Conservation (phyloP, 2,329 filamentous ascomycete genomes). For the Escovopsis sp. region DNA sequence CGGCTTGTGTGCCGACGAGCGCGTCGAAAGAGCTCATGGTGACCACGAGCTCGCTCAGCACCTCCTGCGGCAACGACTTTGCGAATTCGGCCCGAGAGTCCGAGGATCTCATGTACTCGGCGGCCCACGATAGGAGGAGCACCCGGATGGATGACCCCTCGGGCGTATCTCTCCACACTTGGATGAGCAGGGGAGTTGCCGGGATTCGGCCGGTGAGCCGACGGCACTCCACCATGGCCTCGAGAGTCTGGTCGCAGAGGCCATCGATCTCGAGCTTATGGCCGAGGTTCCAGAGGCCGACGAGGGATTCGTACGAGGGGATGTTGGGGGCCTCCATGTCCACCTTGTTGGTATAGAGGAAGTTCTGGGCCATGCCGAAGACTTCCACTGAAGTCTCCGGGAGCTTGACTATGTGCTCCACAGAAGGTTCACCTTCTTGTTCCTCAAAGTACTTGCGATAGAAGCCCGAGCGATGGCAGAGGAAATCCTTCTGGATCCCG, state of each 20-base stretch:
- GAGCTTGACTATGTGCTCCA: constrained; percentile 37
- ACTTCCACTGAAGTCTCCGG: constrained; percentile 33
- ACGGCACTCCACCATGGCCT: constrained; percentile 42
- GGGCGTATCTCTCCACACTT: constrained; percentile 47
- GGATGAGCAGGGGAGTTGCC: constrained; percentile 41
- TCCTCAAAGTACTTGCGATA: constrained; percentile 32
- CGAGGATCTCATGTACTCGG: constrained; percentile 47
- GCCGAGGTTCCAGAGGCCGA: constrained; percentile 42
- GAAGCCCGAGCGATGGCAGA: constrained; percentile 35
- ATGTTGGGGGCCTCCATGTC: constrained; percentile 26
- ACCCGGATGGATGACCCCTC: constrained; percentile 44
- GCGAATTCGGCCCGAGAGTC: constrained; percentile 42
- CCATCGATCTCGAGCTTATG: constrained; percentile 36
- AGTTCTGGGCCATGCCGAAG: constrained; percentile 41
- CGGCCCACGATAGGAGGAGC: constrained; percentile 46
- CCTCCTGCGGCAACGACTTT: constrained; percentile 45
- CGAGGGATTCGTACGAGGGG: constrained; percentile 39
- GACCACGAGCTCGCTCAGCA: constrained; percentile 47
- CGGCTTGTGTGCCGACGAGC: constrained; percentile 19
- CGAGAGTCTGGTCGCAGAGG: constrained; percentile 40
- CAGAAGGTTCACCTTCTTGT: constrained; percentile 17
- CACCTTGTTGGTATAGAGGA: constrained; percentile 36
- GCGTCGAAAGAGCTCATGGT: constrained; percentile 42
- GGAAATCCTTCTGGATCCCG: constrained; percentile 43
- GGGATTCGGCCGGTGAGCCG: constrained; percentile 40